Conservation (phyloP, 306 rosid genomes). For the Erythrophleum fordii region DNA sequence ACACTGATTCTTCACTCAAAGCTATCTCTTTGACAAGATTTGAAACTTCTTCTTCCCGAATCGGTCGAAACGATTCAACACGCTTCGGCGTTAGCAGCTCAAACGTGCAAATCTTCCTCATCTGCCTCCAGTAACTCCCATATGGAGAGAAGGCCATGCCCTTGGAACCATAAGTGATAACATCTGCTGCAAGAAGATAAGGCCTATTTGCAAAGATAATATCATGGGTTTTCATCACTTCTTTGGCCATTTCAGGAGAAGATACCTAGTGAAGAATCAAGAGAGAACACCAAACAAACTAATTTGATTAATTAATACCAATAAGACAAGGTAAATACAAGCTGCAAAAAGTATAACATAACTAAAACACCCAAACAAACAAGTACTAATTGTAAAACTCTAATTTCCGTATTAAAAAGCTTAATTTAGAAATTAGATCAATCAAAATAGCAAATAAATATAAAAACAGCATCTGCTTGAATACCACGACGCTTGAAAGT, state of each 20-base stretch:
- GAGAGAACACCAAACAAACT: background rate
- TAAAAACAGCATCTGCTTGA: background rate
- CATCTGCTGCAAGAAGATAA: slow-evolving; percentile 1
- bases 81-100: slow-evolving; percentile 27
- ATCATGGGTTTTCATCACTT: slow-evolving; percentile 45
- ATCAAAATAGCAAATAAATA: background rate
- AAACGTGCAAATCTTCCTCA: background rate
- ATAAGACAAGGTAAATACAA: too few relatives aligned
- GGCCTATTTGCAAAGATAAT: slow-evolving; percentile 42
- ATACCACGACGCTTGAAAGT: slow-evolving; percentile 34
- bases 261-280: slow-evolving; percentile 12
- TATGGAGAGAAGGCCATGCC: slow-evolving; percentile 27
- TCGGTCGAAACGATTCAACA: slow-evolving; percentile 33
- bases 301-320: too few relatives aligned
- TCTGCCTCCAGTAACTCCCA: slow-evolving; percentile 13
- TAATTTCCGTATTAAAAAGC: background rate
- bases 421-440: background rate
- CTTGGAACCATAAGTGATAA: slow-evolving; percentile 25
- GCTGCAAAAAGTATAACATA: background rate
- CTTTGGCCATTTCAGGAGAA: slow-evolving; percentile 42
- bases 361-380: background rate
- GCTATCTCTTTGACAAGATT: slow-evolving; percentile 27
- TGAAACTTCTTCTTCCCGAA: slow-evolving; percentile 37
- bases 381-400: background rate
- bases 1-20: background rate